These are phyloP conservation scores for Micractinium conductrix DNA, from an alignment of 139 green algal species.

Conservation along the genomic window DNA sequence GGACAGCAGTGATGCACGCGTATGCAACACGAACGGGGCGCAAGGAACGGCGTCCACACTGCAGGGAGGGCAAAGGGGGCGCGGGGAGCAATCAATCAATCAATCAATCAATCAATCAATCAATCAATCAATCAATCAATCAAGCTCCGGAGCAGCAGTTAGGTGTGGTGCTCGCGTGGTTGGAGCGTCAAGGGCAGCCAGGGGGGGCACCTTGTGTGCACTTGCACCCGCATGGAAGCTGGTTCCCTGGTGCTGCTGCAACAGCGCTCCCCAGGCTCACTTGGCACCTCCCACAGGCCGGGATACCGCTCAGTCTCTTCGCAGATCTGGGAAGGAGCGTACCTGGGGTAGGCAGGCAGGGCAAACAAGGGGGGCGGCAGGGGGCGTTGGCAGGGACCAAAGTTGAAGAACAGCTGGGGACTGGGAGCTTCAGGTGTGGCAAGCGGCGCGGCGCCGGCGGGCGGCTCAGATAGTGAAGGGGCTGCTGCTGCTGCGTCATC, in stretches of 20 bases:
- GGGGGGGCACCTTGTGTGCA: not conserved
- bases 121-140: too few species aligned
- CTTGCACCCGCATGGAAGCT: not conserved
- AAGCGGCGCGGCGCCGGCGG: too few species aligned
- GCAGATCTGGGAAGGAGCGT: not conserved
- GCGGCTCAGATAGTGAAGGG: not conserved
- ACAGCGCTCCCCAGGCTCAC: not conserved
- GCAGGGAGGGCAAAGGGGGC: not conserved
- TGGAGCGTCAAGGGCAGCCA: not conserved
- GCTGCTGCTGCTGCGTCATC: not conserved
- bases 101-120: too few species aligned
- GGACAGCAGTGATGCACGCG: too few species aligned
- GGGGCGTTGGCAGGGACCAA: not conserved
- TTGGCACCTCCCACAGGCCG: conserved; percentile 34
- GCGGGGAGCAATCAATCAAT: too few species aligned
- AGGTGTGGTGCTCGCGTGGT: too few species aligned
- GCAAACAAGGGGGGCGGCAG: too few species aligned
- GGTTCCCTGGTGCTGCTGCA: not conserved
- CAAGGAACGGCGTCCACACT: not conserved
- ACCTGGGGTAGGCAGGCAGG: not conserved
- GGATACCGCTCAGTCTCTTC: conserved; percentile 2
- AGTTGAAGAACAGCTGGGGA: not conserved
- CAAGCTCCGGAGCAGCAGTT: too few species aligned
- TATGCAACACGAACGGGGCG: too few species aligned
- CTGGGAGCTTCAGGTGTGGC: too few species aligned